These are phyloP conservation scores for Colletotrichum eleusines DNA, from an alignment of 2,329 filamentous ascomycete species.

Conservation along the genomic window DNA sequence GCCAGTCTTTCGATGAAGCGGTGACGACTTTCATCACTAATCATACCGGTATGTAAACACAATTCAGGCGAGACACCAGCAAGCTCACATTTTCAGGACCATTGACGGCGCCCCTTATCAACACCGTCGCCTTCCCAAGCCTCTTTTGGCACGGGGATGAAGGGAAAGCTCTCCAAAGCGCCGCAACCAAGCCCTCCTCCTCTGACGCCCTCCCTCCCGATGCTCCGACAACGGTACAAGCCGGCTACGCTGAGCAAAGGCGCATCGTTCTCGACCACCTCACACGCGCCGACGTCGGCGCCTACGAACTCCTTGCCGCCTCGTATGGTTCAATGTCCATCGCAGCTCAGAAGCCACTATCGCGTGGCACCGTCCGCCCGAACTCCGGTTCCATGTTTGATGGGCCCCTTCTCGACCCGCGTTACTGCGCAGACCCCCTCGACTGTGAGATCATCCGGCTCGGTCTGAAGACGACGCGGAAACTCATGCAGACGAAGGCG, in stretches of 20 bases:
- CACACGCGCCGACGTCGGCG: slow-evolving; percentile 43
- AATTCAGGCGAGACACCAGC: neutral
- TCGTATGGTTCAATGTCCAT: slow-evolving; percentile 51
- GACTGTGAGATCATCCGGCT: slow-evolving; percentile 50
- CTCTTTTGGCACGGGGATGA: slow-evolving; percentile 44
- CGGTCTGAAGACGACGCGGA: slow-evolving; percentile 46
- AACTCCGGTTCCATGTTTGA: slow-evolving; percentile 53
- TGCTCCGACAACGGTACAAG: slow-evolving; percentile 50
- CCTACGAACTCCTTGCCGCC: slow-evolving; percentile 49
- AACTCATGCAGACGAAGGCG: slow-evolving; percentile 46
- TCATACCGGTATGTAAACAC: slow-evolving; percentile 23
- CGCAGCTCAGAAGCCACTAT: slow-evolving; percentile 55
- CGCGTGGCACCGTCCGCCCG: slow-evolving; percentile 57
- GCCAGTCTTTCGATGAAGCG: slow-evolving; percentile 18
- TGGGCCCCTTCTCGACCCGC: slow-evolving; percentile 56
- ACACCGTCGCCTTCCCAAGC: slow-evolving; percentile 47
- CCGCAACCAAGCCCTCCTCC: slow-evolving; percentile 43
- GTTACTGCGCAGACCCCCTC: slow-evolving; percentile 58
- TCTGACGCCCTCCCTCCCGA: slow-evolving; percentile 42
- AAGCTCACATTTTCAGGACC: slow-evolving; percentile 16
- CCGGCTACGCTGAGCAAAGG: slow-evolving; percentile 54
- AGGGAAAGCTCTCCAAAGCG: slow-evolving; percentile 44
- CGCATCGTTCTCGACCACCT: slow-evolving; percentile 45
- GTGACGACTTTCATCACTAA: slow-evolving; percentile 25
- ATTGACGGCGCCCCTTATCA: slow-evolving; percentile 46